Percentiles rank a stretch among this genome's conserved stretches.
Conservation (phyloP, 768 basidiomycete genomes). For the Scleroderma citrinum region DNA sequence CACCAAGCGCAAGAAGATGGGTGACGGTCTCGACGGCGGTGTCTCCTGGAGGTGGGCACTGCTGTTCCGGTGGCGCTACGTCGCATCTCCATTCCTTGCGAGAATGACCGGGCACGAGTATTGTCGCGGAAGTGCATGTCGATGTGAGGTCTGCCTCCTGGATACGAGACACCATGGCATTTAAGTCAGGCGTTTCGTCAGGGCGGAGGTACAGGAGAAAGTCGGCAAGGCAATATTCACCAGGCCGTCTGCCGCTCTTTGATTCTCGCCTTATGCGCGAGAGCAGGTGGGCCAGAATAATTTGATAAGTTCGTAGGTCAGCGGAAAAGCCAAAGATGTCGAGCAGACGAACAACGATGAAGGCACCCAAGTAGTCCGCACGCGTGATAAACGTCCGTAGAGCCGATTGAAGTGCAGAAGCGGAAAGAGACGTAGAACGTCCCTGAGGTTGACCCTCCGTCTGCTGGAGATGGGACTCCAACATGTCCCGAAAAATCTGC, state of each 20-base stretch:
- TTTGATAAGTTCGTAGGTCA: constrained; percentile 34
- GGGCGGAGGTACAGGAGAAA: constrained; percentile 16
- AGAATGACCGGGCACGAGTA: too few species aligned
- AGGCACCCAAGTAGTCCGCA: constrained; percentile 45
- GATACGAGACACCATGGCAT: constrained; percentile 14
- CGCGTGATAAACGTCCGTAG: constrained; percentile 40
- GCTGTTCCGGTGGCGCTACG: too few species aligned
- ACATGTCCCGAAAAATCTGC: constrained; percentile 41
- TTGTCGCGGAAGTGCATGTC: too few species aligned
- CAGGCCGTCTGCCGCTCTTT: neutral
- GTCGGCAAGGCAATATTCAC: neutral
- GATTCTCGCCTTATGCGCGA: constrained; percentile 22
- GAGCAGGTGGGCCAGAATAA: constrained; percentile 36
- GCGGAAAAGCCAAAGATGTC: constrained; percentile 23
- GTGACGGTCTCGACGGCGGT: constrained; percentile 13
- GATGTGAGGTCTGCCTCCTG: constrained; percentile 3
- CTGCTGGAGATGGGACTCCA: constrained; percentile 27
- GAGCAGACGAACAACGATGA: constrained; percentile 33
- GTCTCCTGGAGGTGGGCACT: too few species aligned
- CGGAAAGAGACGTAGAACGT: constrained; percentile 23
- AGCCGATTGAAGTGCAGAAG: constrained; percentile 35
- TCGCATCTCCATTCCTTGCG: too few species aligned
- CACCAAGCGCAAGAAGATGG: constrained; percentile 18
- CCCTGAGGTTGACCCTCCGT: constrained; percentile 12
- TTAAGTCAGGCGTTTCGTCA: constrained; percentile 12